Base-by-base conservation (phyloP, 2,329 filamentous ascomycete species). In the Aspergillus spinulosporus region DNA sequence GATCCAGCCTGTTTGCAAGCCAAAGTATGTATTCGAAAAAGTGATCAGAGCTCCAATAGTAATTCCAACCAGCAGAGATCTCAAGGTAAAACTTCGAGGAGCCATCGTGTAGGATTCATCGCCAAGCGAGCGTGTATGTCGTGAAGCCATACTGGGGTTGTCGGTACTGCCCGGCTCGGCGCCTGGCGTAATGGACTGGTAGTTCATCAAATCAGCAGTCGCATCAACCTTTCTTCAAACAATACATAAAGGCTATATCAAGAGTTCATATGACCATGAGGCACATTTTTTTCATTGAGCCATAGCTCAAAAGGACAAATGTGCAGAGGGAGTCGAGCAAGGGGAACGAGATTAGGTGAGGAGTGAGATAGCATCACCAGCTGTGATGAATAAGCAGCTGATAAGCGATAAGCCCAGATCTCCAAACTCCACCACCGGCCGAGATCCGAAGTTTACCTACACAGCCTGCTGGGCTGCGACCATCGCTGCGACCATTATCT, bases 1-100 rank as follows among this genome's bases (percentile, higher is more conserved):
- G 37, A 90, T 84, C 87, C 87, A 89, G 62, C 87, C 87, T 29
- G 90, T 95, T 76, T 97, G 94, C 32, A 99, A 80, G n/a, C 94
- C 94, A 72, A 99, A 99, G 74, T 97, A 99, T 80, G 95, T 97
- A 71, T 99, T 99, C 51, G 90, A 95, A 72, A 96, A 96, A 70
- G 90, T 94, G 68, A 97, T 96, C 54, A 97, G 80, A 3, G 94
- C 84, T 40, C 94, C 94, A 61, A 99, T 94, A 3, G 84, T 78
- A 4, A 96, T 80, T 12, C 94, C 94, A 29, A 90, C 90, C 4
- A 85, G 70, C 39, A 97, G 81, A 49, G 91, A 91, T 54, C 94
- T 88, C 28, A 88, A 56, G 0, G 94, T 97, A 76, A 99, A 97
- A 76, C 91, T 92, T 59, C 75, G 73, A 14, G 72, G 62, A 34